A percentile compares a stretch with the other conserved stretches of the same genome.
These are phyloP conservation scores for Tuber borchii DNA, from an alignment of 495 filamentous ascomycete genomes.

Conservation along the genomic window DNA sequence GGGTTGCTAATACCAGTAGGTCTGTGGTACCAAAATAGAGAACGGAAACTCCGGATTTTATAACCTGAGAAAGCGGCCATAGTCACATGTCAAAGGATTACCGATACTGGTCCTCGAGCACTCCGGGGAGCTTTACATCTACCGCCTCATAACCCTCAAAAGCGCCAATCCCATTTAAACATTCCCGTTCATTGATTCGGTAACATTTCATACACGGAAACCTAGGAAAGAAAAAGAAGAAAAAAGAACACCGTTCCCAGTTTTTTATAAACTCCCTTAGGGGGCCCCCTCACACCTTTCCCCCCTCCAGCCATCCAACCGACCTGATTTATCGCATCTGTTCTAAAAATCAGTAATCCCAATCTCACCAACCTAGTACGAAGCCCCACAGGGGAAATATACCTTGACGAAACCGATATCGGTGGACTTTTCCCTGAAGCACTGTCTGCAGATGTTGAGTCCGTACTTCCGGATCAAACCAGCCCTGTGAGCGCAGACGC, in stretches of 20 bases:
- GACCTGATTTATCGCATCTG: neutral
- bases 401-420: constrained; percentile 99
- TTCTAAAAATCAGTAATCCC: neutral
- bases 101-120: neutral
- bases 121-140: neutral
- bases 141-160: neutral
- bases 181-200: neutral
- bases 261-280: neutral
- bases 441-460: constrained; percentile 98
- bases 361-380: neutral
- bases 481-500: constrained; percentile 89
- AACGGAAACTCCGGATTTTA: neutral
- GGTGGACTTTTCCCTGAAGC: constrained; percentile 93
- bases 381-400: constrained; percentile 41
- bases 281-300: neutral
- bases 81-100: neutral
- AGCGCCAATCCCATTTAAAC: neutral
- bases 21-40: neutral
- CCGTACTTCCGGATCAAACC: constrained; percentile 99
- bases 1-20: neutral
- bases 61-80: neutral
- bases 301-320: neutral
- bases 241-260: constrained; percentile 1
- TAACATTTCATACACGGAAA: neutral
- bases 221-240: neutral